Conservation (phyloP, 257 asterid species). For the Datura wrightii region DNA sequence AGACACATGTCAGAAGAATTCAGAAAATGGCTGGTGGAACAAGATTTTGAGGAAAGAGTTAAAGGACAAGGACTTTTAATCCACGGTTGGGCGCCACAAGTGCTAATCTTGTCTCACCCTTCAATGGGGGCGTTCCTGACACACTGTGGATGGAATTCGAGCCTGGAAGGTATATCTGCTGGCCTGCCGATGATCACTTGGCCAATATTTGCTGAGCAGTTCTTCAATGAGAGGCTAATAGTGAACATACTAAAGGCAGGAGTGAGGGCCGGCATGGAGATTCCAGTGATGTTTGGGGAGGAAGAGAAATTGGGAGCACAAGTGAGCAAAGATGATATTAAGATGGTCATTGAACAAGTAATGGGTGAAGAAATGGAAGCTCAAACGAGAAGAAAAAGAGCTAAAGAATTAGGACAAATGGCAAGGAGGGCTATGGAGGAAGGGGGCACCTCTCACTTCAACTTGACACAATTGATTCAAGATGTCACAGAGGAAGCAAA, state of each 20-base stretch:
- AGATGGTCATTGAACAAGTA: constrained; percentile 34
- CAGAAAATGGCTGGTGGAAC: constrained; percentile 18
- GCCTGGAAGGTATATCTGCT: constrained; percentile 32
- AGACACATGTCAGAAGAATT: constrained; percentile 31
- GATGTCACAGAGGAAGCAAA: constrained; percentile 35
- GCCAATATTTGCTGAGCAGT: constrained; percentile 54
- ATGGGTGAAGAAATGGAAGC: constrained; percentile 46
- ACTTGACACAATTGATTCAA: constrained; percentile 43
- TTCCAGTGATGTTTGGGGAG: constrained; percentile 28
- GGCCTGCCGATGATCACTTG: constrained; percentile 41
- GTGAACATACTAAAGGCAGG: constrained; percentile 45
- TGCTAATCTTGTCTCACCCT: constrained; percentile 37
- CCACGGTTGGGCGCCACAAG: constrained; percentile 45
- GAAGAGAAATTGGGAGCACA: constrained; percentile 27
- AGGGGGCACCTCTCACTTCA: constrained; percentile 50
- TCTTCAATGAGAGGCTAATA: constrained; percentile 44
- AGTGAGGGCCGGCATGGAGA: constrained; percentile 40
- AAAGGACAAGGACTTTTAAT: constrained; percentile 33
- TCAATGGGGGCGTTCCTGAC: constrained; percentile 34
- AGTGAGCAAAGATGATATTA: constrained; percentile 38
- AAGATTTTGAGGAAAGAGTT: constrained; percentile 30
- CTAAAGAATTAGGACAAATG: constrained; percentile 41
- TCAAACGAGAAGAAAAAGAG: constrained; percentile 45
- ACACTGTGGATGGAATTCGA: constrained; percentile 43
- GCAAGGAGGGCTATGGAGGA: constrained; percentile 44